These are phyloP conservation scores for Thelonectria rubi DNA, from an alignment of 2,329 filamentous ascomycete genomes.

Conservation along the genomic window DNA sequence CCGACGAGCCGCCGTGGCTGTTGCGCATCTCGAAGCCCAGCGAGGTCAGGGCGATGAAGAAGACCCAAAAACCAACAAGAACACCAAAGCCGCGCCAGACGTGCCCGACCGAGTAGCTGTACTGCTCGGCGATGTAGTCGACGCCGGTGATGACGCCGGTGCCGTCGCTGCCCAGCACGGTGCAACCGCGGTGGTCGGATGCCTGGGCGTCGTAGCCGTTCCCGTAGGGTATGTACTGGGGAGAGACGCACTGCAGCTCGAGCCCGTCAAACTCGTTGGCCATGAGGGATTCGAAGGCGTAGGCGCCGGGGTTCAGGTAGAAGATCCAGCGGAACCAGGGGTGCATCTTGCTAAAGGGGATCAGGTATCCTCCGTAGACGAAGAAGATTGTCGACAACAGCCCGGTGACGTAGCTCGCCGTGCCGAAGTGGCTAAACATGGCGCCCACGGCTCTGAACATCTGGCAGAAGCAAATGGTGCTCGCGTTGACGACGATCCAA, in stretches of 20 bases:
- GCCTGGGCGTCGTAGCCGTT: conserved; percentile 40
- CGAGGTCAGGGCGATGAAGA: conserved; percentile 76
- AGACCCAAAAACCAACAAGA: conserved; percentile 73
- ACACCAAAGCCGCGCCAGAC: conserved; percentile 79
- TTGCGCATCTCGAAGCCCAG: conserved; percentile 66
- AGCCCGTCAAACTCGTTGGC: conserved; percentile 66
- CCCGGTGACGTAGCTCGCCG: conserved; percentile 41
- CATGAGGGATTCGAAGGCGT: conserved; percentile 70
- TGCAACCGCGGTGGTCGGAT: conserved; percentile 57
- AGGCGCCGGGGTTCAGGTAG: conserved; percentile 61
- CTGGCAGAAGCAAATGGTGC: conserved; percentile 68
- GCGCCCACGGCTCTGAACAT: conserved; percentile 74
- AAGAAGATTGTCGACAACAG: conserved; percentile 42
- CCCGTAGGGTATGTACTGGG: conserved; percentile 63
- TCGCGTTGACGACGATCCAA: conserved; percentile 67
- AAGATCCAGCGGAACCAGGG: conserved; percentile 64
- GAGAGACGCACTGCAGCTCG: conserved; percentile 64
- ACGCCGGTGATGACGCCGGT: conserved; percentile 58
- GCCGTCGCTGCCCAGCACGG: conserved; percentile 57
- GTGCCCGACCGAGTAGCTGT: conserved; percentile 61
- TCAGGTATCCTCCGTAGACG: conserved; percentile 52
- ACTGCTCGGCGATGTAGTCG: conserved; percentile 59
- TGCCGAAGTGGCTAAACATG: conserved; percentile 60
- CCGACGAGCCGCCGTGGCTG: conserved; percentile 25
- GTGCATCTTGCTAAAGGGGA: conserved; percentile 57